Conservation (phyloP, 176 grass and related monocot species). For the Musa schizocarpa region DNA sequence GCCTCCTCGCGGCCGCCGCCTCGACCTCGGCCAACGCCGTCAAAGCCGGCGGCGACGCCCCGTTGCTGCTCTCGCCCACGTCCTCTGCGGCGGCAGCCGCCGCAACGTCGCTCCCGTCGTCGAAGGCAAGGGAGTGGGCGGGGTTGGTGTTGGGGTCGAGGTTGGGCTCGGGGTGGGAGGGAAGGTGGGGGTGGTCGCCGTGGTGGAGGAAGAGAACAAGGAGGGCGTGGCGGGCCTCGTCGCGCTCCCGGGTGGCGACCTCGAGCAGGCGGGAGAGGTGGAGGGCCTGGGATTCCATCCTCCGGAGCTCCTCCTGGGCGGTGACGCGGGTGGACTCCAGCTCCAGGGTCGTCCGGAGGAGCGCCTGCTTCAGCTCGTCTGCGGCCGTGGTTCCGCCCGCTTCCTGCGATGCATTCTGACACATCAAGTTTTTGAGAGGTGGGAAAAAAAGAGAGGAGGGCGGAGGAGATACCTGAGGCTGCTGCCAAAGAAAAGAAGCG, state of each 20-base stretch:
- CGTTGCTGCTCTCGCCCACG: conserved; percentile 15
- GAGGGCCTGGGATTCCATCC: conserved; percentile 56
- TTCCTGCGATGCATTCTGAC: not conserved
- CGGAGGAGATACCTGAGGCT: not conserved
- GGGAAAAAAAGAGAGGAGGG: not conserved
- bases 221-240: conserved; percentile 76
- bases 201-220: conserved; percentile 53
- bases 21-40: conserved; percentile 25
- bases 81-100: not conserved
- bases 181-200: not conserved
- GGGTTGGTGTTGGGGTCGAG: not conserved
- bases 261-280: conserved; percentile 54
- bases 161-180: not conserved
- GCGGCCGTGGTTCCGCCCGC: not conserved
- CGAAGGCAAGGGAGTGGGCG: not conserved
- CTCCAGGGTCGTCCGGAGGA: conserved; percentile 50
- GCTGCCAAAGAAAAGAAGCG: not conserved
- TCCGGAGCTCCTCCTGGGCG: conserved; percentile 54
- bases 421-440: not conserved
- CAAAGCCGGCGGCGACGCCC: conserved; percentile 8
- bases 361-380: conserved; percentile 47
- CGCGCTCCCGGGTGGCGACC: conserved; percentile 58
- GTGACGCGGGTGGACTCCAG: conserved; percentile 47
- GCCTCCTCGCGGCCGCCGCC: conserved; percentile 43
- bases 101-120: not conserved